Conservation (phyloP, 306 rosid genomes). For the Myrica gale region DNA sequence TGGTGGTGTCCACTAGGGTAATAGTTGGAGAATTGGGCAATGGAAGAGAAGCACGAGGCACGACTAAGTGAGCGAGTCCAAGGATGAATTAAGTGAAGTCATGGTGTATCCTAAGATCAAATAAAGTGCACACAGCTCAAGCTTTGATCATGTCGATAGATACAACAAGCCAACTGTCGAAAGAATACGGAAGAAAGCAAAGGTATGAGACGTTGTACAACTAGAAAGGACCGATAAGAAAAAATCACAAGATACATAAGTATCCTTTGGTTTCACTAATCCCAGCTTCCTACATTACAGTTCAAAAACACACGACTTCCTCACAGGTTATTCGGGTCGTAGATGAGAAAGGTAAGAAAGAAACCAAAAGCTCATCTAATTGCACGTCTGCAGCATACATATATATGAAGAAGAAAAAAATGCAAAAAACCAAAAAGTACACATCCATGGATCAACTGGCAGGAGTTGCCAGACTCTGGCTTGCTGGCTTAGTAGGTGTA, state of each 20-base stretch:
- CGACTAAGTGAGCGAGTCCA: no score
- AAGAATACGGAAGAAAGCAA: neutral
- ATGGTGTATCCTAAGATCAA: no score
- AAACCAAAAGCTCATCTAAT: constrained; percentile 27
- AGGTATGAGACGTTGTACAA: neutral
- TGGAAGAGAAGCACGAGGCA: no score
- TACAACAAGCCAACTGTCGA: neutral
- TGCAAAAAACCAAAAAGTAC: constrained; percentile 9
- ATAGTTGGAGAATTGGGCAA: no score
- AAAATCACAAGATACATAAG: neutral
- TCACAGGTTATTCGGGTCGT: constrained; percentile 50
- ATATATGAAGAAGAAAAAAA: constrained; percentile 16
- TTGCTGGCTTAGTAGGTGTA: constrained; percentile 68
- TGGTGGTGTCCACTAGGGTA: no score
- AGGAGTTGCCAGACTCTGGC: constrained; percentile 13
- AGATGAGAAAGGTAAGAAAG: constrained; percentile 10
- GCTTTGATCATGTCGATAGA: neutral
- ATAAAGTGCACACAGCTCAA: no score
- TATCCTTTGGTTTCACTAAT: neutral
- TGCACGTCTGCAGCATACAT: constrained; percentile 23
- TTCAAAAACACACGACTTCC: constrained; percentile 31
- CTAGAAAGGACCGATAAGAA: no score
- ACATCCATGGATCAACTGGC: constrained; percentile 17
- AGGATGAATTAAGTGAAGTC: no score
- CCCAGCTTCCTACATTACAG: neutral